A percentile compares a stretch with the other conserved stretches of the same genome.
Conservation (phyloP, 176 grass and related monocot genomes). For the Ampelocalamus luodianensis region DNA sequence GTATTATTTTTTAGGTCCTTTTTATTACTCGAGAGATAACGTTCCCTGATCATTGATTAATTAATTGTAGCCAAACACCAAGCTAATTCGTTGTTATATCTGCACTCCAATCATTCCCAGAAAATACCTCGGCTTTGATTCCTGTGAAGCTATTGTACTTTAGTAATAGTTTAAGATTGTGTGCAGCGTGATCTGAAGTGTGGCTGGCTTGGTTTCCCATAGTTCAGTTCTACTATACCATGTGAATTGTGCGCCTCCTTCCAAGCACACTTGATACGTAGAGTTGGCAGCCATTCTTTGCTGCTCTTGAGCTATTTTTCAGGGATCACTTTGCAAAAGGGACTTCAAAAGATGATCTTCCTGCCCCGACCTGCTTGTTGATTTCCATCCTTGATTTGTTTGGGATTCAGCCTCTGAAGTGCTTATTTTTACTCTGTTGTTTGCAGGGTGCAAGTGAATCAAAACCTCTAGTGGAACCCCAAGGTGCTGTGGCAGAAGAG, state of each 20-base stretch:
- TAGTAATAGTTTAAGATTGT: background rate
- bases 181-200: background rate
- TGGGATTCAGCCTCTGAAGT: background rate
- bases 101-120: background rate
- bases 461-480: conserved; percentile 40
- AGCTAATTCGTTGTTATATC: background rate
- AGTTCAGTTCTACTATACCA: background rate
- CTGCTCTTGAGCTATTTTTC: background rate
- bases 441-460: conserved; percentile 55
- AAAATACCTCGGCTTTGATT: background rate
- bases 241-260: background rate
- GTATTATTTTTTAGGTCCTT: background rate
- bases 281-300: background rate
- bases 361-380: background rate
- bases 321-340: background rate
- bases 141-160: background rate
- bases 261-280: background rate
- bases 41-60: background rate
- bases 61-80: background rate
- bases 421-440: background rate
- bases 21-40: background rate
- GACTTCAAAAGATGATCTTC: background rate
- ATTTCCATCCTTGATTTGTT: background rate
- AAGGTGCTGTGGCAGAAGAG: conserved; percentile 22
- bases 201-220: background rate